Base-by-base conservation (phyloP, 1,284 basidiomycete species). In the Naganishia sp. region DNA sequence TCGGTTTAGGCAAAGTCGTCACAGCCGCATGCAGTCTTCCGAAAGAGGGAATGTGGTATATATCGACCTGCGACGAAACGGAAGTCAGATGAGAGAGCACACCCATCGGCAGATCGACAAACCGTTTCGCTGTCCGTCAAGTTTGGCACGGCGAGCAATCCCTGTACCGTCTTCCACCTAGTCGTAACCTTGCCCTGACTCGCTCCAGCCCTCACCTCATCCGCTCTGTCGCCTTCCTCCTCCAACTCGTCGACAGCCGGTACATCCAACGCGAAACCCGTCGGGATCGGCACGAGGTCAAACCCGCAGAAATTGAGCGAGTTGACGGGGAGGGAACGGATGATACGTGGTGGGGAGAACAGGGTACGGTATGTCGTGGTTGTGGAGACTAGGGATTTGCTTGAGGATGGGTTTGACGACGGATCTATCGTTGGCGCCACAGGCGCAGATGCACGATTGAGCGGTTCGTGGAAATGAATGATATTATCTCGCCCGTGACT, bases 301-400 rank as follows among this genome's bases (percentile, higher is more conserved):
- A 94, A 93, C 0, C 87, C 85, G 78, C 92, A 94, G 74, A 90
- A 95, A 76, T 94, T 95, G 69, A 95, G 82, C 2, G 92, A 86
- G 75, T 95, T 96, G 67, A 92, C 87, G 72, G 90, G 89, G 77
- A 95, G 81, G 0, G 88, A 88, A 70, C 86, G 87, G 2, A 79
- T 73, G 6, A 90, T 74, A 6, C 74, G 69, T 3, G 89, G 90
- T 0, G 77, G 78, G 1, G 82, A 80, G 13, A 84, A 77, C 17
- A 80, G 83, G 2, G 84, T 81, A 52, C 84, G 73, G 2, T 55
- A 31, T 6, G 51, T 50, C 21, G 41, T 21, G 42, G 58, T 18
- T 11, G 50, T 42, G 23, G 41, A 13, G 17, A 46, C 10, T 86
- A 77, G 11, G 82, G 79, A 5, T 79, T 71, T 0, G 65, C 45